Base-by-base conservation (phyloP, 2,329 filamentous ascomycete genomes). In the Emericellopsis atlantica region DNA sequence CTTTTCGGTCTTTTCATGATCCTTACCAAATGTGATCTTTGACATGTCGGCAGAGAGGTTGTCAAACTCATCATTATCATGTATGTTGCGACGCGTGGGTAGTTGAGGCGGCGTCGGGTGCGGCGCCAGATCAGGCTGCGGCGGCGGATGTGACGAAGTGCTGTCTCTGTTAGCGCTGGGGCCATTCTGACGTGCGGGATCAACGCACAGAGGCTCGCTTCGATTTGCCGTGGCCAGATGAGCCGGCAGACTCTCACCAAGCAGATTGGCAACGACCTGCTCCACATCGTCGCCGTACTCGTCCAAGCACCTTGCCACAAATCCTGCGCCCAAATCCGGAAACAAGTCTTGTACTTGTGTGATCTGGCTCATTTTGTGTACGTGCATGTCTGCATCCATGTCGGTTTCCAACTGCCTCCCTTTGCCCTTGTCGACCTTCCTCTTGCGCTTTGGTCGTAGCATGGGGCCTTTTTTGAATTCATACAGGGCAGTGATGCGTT, bases 271-370 rank as follows among this genome's bases (percentile, higher is more conserved):
- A 45, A 92, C 81, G 31, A 92, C 81, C 55, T 81, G 73, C 59
- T 95, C 88, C 0, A 81, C 73, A 51, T 89, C 70, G 48, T 92
- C 79, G 36, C 66, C 62, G 55, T 92, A 95, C 54, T 85, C 79
- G 51, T 90, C 83, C 21, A 95, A 69, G 9, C 94, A 70, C 50
- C 75, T 82, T 15, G 84, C 71, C 14, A 96, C 67, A 54, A 95
- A 96, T 0, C 74, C 84, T 4, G 84, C 81, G 5, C 89, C 88
- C 9, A 96, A 67, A 46, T 94, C 78, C 0, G 90, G 87, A 53
- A 96, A 95, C 0, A 96, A 68, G 54, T 98, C 90, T 54, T 95
- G 88, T n/a, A 98, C 72, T 56, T 93, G 86, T 0, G 83, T 83
- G 40, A 96, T 78, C 38, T 90, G 76, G 50, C 83, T 89, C 76